Percentiles rank a stretch among this genome's conserved stretches.
These are phyloP conservation scores for Collariella sp. DNA, from an alignment of 495 filamentous ascomycete genomes.

Conservation along the genomic window DNA sequence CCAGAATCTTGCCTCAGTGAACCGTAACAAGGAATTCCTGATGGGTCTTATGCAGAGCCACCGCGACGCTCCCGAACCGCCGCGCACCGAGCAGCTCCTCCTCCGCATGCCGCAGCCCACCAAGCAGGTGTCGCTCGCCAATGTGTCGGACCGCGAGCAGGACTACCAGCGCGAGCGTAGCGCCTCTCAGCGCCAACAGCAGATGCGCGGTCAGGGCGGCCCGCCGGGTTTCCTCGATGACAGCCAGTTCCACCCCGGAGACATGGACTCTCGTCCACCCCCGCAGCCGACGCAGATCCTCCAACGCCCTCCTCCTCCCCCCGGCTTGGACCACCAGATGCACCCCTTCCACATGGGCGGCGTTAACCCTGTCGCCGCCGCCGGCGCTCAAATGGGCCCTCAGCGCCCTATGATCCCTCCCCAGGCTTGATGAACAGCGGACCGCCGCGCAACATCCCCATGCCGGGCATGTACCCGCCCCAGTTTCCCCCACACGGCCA, in stretches of 20 bases:
- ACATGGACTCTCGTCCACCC: slow-evolving; percentile 29
- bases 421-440: slow-evolving; percentile 40
- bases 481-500: slow-evolving; percentile 33
- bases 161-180: slow-evolving; percentile 35
- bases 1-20: slow-evolving; percentile 33
- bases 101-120: slow-evolving; percentile 24
- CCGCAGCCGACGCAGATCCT: slow-evolving; percentile 45
- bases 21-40: slow-evolving; percentile 46
- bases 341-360: slow-evolving; percentile 37
- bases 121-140: slow-evolving; percentile 23
- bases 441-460: slow-evolving; percentile 34
- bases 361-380: slow-evolving; percentile 9
- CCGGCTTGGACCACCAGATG: slow-evolving; percentile 44
- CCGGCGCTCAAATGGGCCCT: slow-evolving; percentile 27
- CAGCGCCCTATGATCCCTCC: slow-evolving; percentile 45
- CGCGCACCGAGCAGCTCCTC: slow-evolving; percentile 34
- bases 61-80: slow-evolving; percentile 34
- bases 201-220: slow-evolving; percentile 22
- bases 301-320: slow-evolving; percentile 45
- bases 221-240: slow-evolving; percentile 38
- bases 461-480: slow-evolving; percentile 40
- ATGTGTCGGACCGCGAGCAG: slow-evolving; percentile 34
- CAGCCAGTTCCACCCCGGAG: slow-evolving; percentile 33
- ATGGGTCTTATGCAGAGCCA: slow-evolving; percentile 47
- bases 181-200: slow-evolving; percentile 21